Percentiles rank a stretch among this genome's conserved stretches.
These are phyloP conservation scores for Cladosporium sp. DNA, from an alignment of 2,329 filamentous ascomycete genomes.

Conservation along the genomic window DNA sequence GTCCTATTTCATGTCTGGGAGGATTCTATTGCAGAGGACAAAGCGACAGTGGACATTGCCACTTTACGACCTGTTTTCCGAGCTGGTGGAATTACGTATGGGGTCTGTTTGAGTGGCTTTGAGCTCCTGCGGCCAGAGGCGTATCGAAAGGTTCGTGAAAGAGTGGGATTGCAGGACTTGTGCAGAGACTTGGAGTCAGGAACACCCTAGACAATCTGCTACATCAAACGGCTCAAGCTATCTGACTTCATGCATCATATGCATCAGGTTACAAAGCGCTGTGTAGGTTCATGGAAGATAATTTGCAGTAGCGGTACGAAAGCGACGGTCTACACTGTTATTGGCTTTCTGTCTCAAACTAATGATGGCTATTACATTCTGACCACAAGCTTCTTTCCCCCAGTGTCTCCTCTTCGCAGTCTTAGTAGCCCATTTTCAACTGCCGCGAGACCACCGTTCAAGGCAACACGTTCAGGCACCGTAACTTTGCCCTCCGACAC, in stretches of 20 bases:
- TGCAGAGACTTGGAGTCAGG: not conserved
- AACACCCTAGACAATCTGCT: not conserved
- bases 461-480: constrained; percentile 30
- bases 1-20: not conserved
- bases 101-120: not conserved
- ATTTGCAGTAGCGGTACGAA: not conserved
- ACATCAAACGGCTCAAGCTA: not conserved
- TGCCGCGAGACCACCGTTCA: constrained; percentile 33
- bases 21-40: not conserved
- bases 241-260: not conserved
- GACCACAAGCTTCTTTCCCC: constrained; percentile 10
- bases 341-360: not conserved
- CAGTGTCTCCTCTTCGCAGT: constrained; percentile 23
- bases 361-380: not conserved
- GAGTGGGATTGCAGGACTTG: not conserved
- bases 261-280: not conserved
- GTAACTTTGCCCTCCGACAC: constrained; percentile 26
- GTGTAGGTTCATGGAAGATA: not conserved
- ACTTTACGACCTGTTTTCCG: not conserved
- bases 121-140: not conserved
- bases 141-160: not conserved
- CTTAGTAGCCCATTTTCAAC: constrained; percentile 32
- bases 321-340: not conserved
- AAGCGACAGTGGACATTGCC: not conserved
- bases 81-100: not conserved